Evolutionary conservation across 768 basidiomycete genomes (phyloP), one percentile per base, ranked within the genome.

Genomic region (Mycena indigotica): DNA sequence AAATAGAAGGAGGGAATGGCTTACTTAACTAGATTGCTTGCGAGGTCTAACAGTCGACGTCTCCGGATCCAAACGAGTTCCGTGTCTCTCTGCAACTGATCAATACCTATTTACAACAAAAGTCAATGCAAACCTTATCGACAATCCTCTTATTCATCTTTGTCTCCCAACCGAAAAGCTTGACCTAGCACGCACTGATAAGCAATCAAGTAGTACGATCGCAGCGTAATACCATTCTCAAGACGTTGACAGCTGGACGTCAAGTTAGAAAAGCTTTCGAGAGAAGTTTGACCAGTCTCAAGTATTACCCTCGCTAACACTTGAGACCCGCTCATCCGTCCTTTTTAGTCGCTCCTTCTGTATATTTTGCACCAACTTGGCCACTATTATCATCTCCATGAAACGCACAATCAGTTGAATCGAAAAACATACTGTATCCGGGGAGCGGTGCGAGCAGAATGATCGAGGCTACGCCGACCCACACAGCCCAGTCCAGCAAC

Each of bases 241-340:
- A 62, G 23, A 71, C 69, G 49, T 67, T 68, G 56, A 76, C 65
- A 5, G 64, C 75, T 74, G 50, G n/a, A n/a, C 78, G 60, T 53
- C 1, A 72, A 72, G 60, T 78, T 78, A 3, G 46, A 48, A 10
- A 5, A 24, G 21, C 5, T 23, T 25, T 48, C 6, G 46, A 13
- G 5, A 24, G 68, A 40, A 63, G 67, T 70, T 61, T 56, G 13
- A 2, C 17, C 26, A 65, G 75, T 62, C 64, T n/a, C n/a, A n/a
- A n/a, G n/a, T n/a, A n/a, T n/a, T n/a, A 82, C 84, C 76, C 72
- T 88, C 87, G 3, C 84, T 83, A 39, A 88, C 80, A 4, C 73
- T 72, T 64, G 86, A 82, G 3, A 89, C 80, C 23, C 87, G 73
- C 6, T 79, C 79, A 66, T 89, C 88, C 1, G 80, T 81, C 70